Conservation (phyloP, 2,329 filamentous ascomycete genomes). For the Pezicula rhizophila region DNA sequence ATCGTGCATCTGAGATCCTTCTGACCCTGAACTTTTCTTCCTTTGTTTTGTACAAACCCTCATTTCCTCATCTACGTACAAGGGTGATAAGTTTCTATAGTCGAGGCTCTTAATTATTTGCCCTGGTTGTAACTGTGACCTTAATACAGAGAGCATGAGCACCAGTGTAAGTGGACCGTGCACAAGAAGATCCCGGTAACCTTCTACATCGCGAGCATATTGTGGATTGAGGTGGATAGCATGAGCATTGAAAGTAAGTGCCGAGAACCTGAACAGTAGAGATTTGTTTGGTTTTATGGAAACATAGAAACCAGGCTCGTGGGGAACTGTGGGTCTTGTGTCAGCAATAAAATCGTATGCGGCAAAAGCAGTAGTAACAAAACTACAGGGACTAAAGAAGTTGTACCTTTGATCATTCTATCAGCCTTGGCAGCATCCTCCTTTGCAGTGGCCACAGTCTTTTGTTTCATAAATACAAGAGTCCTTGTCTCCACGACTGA, state of each 20-base stretch:
- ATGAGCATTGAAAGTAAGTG: constrained; percentile 88
- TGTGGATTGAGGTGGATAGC: constrained; percentile 75
- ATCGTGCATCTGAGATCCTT: constrained; percentile 31
- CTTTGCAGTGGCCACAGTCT: constrained; percentile 10
- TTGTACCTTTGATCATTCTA: constrained; percentile 21
- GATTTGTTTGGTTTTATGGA: constrained; percentile 58
- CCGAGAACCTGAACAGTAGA: constrained; percentile 85
- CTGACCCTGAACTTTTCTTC: too few relatives aligned
- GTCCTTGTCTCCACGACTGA: constrained; percentile 51
- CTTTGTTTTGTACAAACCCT: constrained; percentile 55
- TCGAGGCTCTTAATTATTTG: constrained; percentile 50
- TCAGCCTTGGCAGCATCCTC: constrained; percentile 9
- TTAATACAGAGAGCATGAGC: constrained; percentile 66
- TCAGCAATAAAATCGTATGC: too few relatives aligned
- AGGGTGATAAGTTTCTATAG: constrained; percentile 76
- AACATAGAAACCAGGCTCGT: constrained; percentile 46
- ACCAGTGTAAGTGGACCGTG: constrained; percentile 80
- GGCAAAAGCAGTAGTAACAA: background rate
- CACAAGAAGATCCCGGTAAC: constrained; percentile 69
- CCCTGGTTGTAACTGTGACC: constrained; percentile 36
- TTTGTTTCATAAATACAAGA: constrained; percentile 56
- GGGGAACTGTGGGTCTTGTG: constrained; percentile 12
- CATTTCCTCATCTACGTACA: constrained; percentile 70
- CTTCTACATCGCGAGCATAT: constrained; percentile 67
- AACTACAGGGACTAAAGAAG: background rate